A percentile compares a stretch with the other conserved stretches of the same genome.
These are phyloP conservation scores for Durio zibethinus DNA, from an alignment of 345 rosid genomes.

Conservation along the genomic window DNA sequence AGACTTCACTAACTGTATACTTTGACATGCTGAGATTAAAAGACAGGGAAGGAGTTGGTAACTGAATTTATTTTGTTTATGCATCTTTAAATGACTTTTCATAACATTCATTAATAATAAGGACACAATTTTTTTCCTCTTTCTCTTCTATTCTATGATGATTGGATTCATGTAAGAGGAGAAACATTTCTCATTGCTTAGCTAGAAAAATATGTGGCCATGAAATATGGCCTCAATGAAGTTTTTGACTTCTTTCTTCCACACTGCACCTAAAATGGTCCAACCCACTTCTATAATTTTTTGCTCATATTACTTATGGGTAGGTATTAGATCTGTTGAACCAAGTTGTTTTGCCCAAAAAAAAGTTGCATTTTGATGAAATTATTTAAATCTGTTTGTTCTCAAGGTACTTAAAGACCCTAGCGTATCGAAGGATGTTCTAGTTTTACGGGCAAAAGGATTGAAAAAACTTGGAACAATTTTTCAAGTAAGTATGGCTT, in stretches of 20 bases:
- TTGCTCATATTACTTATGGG: neutral
- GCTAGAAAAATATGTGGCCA: neutral
- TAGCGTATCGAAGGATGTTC: slow-evolving; percentile 60
- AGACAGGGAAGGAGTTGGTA: neutral
- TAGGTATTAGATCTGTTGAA: neutral
- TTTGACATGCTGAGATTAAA: neutral
- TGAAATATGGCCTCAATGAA: neutral
- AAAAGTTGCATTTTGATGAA: neutral
- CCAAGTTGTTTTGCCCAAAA: neutral
- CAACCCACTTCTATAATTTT: neutral
- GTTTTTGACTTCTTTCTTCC: neutral
- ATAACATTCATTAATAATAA: neutral
- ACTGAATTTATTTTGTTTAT: neutral
- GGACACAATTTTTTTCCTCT: neutral
- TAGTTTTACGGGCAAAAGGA: slow-evolving; percentile 56
- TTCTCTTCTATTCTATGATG: neutral
- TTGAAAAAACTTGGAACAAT: slow-evolving; percentile 82
- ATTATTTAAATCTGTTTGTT: neutral
- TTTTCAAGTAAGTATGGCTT: slow-evolving; percentile 61
- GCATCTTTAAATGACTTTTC: neutral
- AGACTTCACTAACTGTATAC: neutral
- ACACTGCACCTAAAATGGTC: neutral
- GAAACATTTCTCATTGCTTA: neutral
- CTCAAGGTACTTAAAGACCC: slow-evolving; percentile 88
- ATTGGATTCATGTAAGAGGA: too few relatives aligned